A percentile compares a stretch with the other conserved stretches of the same genome.
These are phyloP conservation scores for Coemansia sp. DNA, from an alignment of 192 early-diverging fungal genomes.

Conservation along the genomic window DNA sequence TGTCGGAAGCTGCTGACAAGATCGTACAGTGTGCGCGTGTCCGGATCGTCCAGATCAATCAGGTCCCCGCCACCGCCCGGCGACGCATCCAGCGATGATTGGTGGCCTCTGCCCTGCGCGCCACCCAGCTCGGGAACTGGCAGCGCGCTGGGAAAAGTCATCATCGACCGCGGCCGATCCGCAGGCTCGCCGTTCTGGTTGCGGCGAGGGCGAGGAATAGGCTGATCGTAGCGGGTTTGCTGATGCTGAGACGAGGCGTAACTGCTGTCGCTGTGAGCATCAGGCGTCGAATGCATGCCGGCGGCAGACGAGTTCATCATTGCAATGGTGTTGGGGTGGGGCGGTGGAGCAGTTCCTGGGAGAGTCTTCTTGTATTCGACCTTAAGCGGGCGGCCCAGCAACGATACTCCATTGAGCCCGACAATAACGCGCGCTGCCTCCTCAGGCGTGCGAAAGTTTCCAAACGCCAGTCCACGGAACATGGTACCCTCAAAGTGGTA, in stretches of 20 bases:
- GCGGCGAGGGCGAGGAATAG: slow-evolving; percentile 44
- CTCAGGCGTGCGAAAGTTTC: slow-evolving; percentile 74
- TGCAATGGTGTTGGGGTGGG: slow-evolving; percentile 58
- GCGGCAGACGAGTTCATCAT: slow-evolving; percentile 45
- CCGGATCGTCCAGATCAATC: slow-evolving; percentile 71
- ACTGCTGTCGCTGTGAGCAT: slow-evolving; percentile 29
- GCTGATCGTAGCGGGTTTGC: slow-evolving; percentile 37
- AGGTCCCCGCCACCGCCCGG: slow-evolving; percentile 17
- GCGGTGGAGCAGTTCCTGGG: slow-evolving; percentile 59
- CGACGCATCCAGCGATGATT: slow-evolving; percentile 13
- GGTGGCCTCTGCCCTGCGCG: slow-evolving; percentile 20
- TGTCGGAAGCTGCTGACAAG: slow-evolving; percentile 70
- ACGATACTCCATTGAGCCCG: slow-evolving; percentile 68
- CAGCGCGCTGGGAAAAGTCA: slow-evolving; percentile 48
- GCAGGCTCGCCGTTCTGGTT: slow-evolving; percentile 24
- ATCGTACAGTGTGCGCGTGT: slow-evolving; percentile 69
- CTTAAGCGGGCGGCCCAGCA: slow-evolving; percentile 70
- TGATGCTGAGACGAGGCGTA: slow-evolving; percentile 22
- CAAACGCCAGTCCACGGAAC: slow-evolving; percentile 79
- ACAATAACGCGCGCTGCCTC: slow-evolving; percentile 70
- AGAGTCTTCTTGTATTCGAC: slow-evolving; percentile 80
- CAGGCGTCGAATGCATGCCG: slow-evolving; percentile 14
- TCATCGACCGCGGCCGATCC: slow-evolving; percentile 50
- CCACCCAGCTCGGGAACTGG: slow-evolving; percentile 27
- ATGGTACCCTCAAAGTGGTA: slow-evolving; percentile 80